Evolutionary conservation across 208 protist genomes (phyloP).

Genomic region (Balamuthia mandrillaris): DNA sequence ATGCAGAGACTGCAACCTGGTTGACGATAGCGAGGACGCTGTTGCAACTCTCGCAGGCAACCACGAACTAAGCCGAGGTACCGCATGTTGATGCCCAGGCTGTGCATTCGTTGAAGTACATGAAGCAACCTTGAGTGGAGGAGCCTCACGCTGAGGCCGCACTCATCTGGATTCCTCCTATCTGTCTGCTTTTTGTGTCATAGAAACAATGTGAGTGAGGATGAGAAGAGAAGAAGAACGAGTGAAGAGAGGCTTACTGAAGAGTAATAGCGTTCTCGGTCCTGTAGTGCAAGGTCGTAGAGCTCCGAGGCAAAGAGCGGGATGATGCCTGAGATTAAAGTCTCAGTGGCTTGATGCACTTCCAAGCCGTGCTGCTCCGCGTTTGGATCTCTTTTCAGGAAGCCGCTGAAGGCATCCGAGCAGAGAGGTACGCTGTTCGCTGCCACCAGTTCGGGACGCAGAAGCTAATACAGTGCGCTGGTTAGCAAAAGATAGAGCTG

Average conservation of each 20-base stretch:
- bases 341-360: neutral
- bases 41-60: neutral
- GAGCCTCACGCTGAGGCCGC: neutral
- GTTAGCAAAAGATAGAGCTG: no score
- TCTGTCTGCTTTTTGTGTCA: no score
- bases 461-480: neutral
- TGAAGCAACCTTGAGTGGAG: neutral
- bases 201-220: neutral
- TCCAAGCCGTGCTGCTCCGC: neutral
- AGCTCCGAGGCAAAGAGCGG: neutral
- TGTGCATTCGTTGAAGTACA: slow-evolving; percentile 9
- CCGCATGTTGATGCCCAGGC: neutral
- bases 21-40: no score
- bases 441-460: neutral
- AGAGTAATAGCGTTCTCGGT: neutral
- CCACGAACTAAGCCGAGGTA: neutral
- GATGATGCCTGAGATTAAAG: neutral
- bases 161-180: no score
- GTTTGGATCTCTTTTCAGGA: neutral
- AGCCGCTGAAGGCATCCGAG: slow-evolving; percentile 18
- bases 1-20: no score
- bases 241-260: neutral
- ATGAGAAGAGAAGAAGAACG: no score
- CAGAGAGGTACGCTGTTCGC: neutral
- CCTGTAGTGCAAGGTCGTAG: neutral